phyloP scores from a whole-genome alignment of 768 basidiomycete genomes.

The Suillus cothurnatus region DNA sequence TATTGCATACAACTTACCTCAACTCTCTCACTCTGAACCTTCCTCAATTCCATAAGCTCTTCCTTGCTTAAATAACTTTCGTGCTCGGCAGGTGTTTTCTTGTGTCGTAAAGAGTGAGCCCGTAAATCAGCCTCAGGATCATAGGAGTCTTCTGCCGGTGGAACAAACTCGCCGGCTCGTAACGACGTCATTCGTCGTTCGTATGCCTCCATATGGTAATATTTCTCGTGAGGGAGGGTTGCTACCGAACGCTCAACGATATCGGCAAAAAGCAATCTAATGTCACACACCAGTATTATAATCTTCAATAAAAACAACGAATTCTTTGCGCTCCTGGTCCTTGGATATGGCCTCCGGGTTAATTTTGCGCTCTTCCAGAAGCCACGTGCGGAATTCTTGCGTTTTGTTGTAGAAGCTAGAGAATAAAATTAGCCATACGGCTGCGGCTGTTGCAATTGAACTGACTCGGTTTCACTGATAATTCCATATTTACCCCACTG shows the following conservation, averaged over 20 bases:
- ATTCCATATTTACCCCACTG: conserved; percentile 94
- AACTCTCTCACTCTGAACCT: conserved; percentile 82
- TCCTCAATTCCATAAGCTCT: conserved; percentile 78
- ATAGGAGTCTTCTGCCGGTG: conserved; percentile 71
- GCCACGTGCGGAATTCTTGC: conserved; percentile 89
- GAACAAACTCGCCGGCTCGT: conserved; percentile 80
- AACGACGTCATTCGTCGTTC: conserved; percentile 84
- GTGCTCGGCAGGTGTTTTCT: conserved; percentile 63
- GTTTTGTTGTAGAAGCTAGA: conserved; percentile 78
- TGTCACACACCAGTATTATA: conserved; percentile 68
- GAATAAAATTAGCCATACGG: conserved; percentile 13
- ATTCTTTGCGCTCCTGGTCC: conserved; percentile 85
- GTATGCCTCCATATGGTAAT: conserved; percentile 88
- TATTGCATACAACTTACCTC: conserved; percentile 51
- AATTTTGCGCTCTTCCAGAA: conserved; percentile 88
- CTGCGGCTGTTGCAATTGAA: conserved; percentile 17
- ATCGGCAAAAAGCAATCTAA: neutral
- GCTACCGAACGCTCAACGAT: conserved; percentile 45
- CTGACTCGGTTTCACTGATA: conserved; percentile 84
- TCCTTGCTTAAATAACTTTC: conserved; percentile 80
- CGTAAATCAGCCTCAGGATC: conserved; percentile 86
- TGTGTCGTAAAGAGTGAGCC: conserved; percentile 70
- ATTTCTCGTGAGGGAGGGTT: conserved; percentile 93
- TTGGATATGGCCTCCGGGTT: conserved; percentile 89
- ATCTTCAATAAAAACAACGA: conserved; percentile 79